Evolutionary conservation across 257 asterid genomes (phyloP).

Genomic region (Echium plantagineum): DNA sequence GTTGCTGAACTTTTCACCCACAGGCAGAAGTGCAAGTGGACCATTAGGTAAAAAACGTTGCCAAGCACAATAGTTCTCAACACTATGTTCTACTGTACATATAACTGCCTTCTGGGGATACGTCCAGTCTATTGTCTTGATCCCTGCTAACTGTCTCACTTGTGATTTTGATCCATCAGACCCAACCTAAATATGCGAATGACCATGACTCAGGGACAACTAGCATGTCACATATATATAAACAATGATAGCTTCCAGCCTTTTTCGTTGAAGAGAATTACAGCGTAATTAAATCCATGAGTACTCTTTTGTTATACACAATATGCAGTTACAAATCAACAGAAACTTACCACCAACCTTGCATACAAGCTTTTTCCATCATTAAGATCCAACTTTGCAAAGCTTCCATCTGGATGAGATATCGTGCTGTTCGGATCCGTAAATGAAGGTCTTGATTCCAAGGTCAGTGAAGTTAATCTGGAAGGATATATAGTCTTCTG

Average conservation of each 20-base stretch:
- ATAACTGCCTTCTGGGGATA: conserved; percentile 84
- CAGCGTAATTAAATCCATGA: neutral
- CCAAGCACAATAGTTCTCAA: conserved; percentile 70
- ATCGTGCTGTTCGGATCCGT: conserved; percentile 12
- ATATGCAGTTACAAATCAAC: neutral
- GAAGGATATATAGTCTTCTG: conserved; percentile 55
- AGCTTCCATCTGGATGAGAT: conserved; percentile 37
- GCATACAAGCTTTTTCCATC: conserved; percentile 66
- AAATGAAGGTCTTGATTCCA: conserved; percentile 29
- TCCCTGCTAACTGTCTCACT: conserved; percentile 83
- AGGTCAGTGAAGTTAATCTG: conserved; percentile 59
- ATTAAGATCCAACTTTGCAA: conserved; percentile 59
- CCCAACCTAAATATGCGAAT: conserved; percentile 53
- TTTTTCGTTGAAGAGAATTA: too few species aligned
- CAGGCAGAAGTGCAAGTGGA: conserved; percentile 87
- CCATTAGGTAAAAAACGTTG: conserved; percentile 82
- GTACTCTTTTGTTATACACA: conserved; percentile 7
- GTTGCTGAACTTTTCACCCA: conserved; percentile 82
- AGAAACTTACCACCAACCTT: conserved; percentile 68
- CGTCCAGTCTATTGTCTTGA: conserved; percentile 83
- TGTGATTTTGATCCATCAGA: conserved; percentile 94
- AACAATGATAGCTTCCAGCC: too few species aligned
- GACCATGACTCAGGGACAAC: neutral
- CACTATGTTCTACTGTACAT: conserved; percentile 70
- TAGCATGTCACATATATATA: too few species aligned